Evolutionary conservation across 2,329 filamentous ascomycete genomes (phyloP), one percentile per base, ranked within the genome.

Genomic region (Bipolaris zeicola): DNA sequence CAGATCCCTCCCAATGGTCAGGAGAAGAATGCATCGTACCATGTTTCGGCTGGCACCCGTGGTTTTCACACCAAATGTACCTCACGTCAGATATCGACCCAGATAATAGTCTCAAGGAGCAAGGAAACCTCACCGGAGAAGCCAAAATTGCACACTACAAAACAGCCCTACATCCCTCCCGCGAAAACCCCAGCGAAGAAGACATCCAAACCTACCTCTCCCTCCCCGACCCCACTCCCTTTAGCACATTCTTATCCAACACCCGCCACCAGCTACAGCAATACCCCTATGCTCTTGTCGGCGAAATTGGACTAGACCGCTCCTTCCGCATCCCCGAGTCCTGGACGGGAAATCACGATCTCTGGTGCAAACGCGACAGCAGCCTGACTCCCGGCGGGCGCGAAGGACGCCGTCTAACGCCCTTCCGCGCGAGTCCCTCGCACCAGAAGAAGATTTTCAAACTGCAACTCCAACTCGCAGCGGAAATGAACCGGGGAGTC

Each of bases 31-130:
- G 79, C 55, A 75, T 88, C 24, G 66, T 94, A 3, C 89, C 91
- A 0, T 86, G 87, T n/a, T 94, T 93, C 76, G 91, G 91, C 18
- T 93, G 90, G 89, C 91, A 95, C 71, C 91, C 91, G 1, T 95
- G 91, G 91, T 94, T 93, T 74, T 89, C 90, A 1, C 82, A 94
- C 72, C 87, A 91, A 62, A 82, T 95, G 66, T 91, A 87, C 69
- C 75, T 67, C 18, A 47, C 49, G 2, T 14, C 18, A 47, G 10
- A 28, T 11, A 37, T 41, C 11, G 46, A 56, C 1, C 10, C 20
- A 7, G 28, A 43, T 3, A 44, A 28, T 2, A 28, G 66, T 63
- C 5, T 50, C 47, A 14, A 51, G 14, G 18, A 58, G 8, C 46
- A 52, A 26, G 34, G 83, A 88, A 67, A 86, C 3, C 72, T 81